Conservation (phyloP, 257 asterid genomes). For the Nicotiana paniculata region DNA sequence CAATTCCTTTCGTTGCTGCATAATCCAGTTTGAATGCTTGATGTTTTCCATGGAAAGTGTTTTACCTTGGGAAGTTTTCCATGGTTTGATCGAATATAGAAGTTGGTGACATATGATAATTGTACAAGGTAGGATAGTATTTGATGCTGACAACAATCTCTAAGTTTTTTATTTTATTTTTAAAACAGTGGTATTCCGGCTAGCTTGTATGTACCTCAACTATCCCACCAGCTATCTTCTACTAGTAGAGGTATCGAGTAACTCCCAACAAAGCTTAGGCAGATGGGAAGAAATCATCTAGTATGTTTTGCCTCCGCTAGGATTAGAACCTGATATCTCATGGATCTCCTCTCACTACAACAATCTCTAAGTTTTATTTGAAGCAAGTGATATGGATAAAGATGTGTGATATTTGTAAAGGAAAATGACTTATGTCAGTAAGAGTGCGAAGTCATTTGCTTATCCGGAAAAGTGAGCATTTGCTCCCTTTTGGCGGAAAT, state of each 20-base stretch:
- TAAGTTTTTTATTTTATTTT: too few relatives aligned
- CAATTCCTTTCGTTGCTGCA: neutral
- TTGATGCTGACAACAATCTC: neutral
- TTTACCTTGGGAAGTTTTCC: neutral
- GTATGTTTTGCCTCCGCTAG: too few relatives aligned
- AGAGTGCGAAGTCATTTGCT: neutral
- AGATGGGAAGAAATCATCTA: too few relatives aligned
- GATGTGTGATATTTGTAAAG: neutral
- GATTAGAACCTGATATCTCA: too few relatives aligned
- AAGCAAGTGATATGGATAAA: neutral
- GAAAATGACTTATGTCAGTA: neutral
- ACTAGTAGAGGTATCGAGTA: too few relatives aligned
- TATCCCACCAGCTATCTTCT: too few relatives aligned
- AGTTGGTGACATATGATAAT: neutral
- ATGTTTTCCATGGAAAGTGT: neutral
- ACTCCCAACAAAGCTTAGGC: too few relatives aligned
- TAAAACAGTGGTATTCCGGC: too few relatives aligned
- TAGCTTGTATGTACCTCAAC: too few relatives aligned
- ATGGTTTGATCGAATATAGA: neutral
- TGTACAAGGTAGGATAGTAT: neutral
- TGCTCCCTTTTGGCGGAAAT: neutral
- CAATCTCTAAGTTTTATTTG: neutral
- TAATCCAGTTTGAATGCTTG: neutral
- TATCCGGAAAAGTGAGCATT: neutral
- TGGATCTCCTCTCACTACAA: too few relatives aligned